Conservation (phyloP, 495 filamentous ascomycete species). For the Aspergillus asperescens region DNA sequence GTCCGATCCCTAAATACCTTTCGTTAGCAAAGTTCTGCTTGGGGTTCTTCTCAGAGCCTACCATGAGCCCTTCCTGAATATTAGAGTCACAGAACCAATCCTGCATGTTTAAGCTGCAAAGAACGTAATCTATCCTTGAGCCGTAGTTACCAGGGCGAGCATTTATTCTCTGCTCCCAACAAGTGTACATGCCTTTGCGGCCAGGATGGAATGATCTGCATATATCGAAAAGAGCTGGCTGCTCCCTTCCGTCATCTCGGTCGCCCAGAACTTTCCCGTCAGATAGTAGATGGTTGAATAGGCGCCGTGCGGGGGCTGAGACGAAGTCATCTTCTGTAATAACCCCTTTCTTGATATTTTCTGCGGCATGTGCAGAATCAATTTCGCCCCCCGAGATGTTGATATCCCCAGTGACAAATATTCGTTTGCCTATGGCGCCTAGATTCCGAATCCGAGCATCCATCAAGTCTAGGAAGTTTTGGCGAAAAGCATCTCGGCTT, state of each 20-base stretch:
- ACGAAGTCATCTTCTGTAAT: constrained; percentile 64
- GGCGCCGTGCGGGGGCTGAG: constrained; percentile 64
- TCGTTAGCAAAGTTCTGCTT: constrained; percentile 13
- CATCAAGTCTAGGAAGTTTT: constrained; percentile 71
- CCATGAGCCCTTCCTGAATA: constrained; percentile 90
- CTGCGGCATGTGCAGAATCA: constrained; percentile 65
- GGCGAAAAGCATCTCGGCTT: constrained; percentile 74
- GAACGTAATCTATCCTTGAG: constrained; percentile 86
- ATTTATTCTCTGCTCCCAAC: constrained; percentile 85
- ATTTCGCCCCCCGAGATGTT: constrained; percentile 76
- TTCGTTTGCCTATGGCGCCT: constrained; percentile 68
- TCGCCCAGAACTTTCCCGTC: constrained; percentile 65
- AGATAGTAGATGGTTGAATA: constrained; percentile 80
- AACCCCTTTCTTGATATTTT: constrained; percentile 64
- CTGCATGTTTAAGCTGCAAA: constrained; percentile 76
- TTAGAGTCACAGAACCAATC: constrained; percentile 82
- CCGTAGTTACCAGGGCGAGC: constrained; percentile 87
- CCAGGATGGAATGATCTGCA: constrained; percentile 76
- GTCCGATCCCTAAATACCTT: constrained; percentile 65
- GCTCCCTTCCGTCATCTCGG: constrained; percentile 66
- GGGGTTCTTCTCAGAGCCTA: constrained; percentile 21
- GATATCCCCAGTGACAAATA: constrained; percentile 82
- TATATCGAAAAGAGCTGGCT: constrained; percentile 77
- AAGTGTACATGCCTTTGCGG: constrained; percentile 89
- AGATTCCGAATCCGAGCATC: constrained; percentile 83